Evolutionary conservation across 805 yeast species (phyloP).

Genomic region (Candida germanica): DNA sequence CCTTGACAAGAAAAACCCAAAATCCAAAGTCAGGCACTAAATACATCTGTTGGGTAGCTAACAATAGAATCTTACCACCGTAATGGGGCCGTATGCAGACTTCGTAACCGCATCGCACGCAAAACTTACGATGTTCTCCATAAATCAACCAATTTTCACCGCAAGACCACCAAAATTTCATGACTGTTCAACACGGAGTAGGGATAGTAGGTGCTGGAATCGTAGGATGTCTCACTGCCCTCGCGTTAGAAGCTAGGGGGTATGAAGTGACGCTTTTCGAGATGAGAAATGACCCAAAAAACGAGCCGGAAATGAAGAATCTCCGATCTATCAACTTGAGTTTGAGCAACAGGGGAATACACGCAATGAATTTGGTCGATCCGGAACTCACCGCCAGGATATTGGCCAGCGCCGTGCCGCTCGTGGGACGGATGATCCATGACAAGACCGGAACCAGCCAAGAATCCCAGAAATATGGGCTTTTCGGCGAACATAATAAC

Average conservation of each 20-base stretch:
- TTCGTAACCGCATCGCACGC: too few species aligned
- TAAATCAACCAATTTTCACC: too few species aligned
- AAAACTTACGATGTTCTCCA: too few species aligned
- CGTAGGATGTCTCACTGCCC: slow-evolving; percentile 81
- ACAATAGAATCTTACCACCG: too few species aligned
- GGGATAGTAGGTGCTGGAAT: slow-evolving; percentile 87
- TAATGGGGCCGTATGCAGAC: too few species aligned
- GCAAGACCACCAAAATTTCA: too few species aligned
- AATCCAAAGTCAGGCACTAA: too few species aligned
- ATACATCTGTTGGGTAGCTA: too few species aligned
- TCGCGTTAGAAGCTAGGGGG: slow-evolving; percentile 75
- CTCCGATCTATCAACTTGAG: slow-evolving; percentile 81
- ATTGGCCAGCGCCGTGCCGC: slow-evolving; percentile 66
- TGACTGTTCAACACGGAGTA: slow-evolving; percentile 17
- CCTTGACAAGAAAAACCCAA: too few species aligned
- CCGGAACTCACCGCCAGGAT: slow-evolving; percentile 53
- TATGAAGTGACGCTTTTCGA: slow-evolving; percentile 72
- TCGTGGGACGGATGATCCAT: slow-evolving; percentile 90
- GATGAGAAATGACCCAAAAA: slow-evolving; percentile 59
- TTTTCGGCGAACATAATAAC: slow-evolving; percentile 79
- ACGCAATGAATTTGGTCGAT: slow-evolving; percentile 64
- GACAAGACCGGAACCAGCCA: slow-evolving; percentile 53
- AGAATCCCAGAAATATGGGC: slow-evolving; percentile 71
- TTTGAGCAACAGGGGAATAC: slow-evolving; percentile 79
- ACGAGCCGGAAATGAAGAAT: slow-evolving; percentile 53